These are phyloP conservation scores for Puccinia horiana DNA, from an alignment of 1,284 basidiomycete genomes.

Conservation along the genomic window DNA sequence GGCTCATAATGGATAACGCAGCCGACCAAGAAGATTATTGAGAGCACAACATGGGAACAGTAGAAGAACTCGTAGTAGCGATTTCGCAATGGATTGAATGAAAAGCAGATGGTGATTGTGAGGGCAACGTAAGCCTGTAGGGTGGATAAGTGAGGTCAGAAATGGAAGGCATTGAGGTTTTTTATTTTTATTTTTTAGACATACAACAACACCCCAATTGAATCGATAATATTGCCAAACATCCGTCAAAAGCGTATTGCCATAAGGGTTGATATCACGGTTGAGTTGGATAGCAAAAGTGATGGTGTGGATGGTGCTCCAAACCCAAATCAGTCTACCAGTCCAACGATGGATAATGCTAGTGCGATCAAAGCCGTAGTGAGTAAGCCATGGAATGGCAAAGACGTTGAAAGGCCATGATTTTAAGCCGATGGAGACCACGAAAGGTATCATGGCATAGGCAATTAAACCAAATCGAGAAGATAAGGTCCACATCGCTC, in stretches of 20 bases:
- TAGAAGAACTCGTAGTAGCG: conserved; percentile 67
- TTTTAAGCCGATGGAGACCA: conserved; percentile 76
- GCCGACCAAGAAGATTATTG: conserved; percentile 44
- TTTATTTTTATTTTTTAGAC: no score
- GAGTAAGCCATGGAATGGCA: conserved; percentile 69
- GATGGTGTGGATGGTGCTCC: conserved; percentile 70
- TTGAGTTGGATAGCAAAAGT: conserved; percentile 75
- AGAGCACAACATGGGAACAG: conserved; percentile 40
- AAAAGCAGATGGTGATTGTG: conserved; percentile 69
- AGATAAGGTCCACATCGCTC: conserved; percentile 76
- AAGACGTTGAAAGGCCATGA: conserved; percentile 77
- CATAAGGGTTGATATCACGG: conserved; percentile 60
- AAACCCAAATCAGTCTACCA: conserved; percentile 72
- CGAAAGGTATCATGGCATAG: conserved; percentile 75
- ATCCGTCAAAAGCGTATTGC: conserved; percentile 65
- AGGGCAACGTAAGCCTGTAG: conserved; percentile 70
- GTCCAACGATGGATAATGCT: conserved; percentile 71
- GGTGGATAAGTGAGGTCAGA: background rate
- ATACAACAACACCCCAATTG: conserved; percentile 71
- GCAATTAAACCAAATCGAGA: conserved; percentile 74
- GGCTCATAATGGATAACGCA: conserved; percentile 48
- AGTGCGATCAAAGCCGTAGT: conserved; percentile 76
- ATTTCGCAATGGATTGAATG: conserved; percentile 68
- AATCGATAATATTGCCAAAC: conserved; percentile 73
- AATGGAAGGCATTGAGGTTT: no score